Evolutionary conservation across 805 yeast species (phyloP).

Genomic region (Ogataea trehalophila): DNA sequence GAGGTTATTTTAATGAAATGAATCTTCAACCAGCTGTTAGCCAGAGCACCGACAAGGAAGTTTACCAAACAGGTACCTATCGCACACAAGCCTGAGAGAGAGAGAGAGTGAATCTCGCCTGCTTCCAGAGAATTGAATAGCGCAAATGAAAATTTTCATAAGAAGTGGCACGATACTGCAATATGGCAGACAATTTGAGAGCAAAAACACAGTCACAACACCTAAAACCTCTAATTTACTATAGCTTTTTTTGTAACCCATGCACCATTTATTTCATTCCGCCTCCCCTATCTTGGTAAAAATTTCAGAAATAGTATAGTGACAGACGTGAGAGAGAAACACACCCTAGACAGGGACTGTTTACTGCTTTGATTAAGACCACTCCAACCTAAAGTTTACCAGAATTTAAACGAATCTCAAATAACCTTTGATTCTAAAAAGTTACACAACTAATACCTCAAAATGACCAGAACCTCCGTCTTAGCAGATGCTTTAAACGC

Average conservation of each 20-base stretch:
- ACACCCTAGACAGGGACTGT: too few species aligned
- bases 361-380: too few species aligned
- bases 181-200: neutral
- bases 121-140: neutral
- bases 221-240: neutral
- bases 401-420: too few species aligned
- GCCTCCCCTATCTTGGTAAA: neutral
- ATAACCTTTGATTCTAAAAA: too few species aligned
- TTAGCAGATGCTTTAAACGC: slow-evolving; percentile 98
- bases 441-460: slow-evolving; percentile 16
- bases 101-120: too few species aligned
- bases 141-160: slow-evolving; percentile 4
- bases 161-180: neutral
- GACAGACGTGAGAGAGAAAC: too few species aligned
- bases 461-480: slow-evolving; percentile 97
- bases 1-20: too few species aligned
- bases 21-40: neutral
- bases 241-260: neutral
- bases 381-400: too few species aligned
- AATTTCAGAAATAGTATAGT: too few species aligned
- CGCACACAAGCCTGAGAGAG: too few species aligned
- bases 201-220: slow-evolving; percentile 6
- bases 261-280: slow-evolving; percentile 2
- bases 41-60: neutral
- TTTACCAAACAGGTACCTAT: neutral